phyloP scores from a whole-genome alignment of 345 rosid genomes.

The Sapria himalayana region DNA sequence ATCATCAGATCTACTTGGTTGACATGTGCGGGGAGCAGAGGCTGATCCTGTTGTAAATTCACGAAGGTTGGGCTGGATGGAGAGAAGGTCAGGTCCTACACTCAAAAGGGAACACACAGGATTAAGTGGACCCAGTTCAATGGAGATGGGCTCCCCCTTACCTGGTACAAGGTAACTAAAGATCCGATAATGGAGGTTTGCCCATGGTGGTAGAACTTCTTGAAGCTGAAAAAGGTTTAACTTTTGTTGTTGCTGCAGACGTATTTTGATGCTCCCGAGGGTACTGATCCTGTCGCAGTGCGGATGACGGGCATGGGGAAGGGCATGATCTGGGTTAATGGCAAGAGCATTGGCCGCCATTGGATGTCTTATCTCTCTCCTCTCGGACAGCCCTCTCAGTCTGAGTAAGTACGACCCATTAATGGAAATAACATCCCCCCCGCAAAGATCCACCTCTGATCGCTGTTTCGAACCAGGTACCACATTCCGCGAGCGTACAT shows the following conservation, averaged over 20 bases:
- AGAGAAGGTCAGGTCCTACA: slow-evolving; percentile 23
- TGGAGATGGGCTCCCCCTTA: slow-evolving; percentile 19
- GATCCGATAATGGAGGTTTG: neutral
- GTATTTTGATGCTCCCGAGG: slow-evolving; percentile 50
- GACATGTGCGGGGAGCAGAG: neutral
- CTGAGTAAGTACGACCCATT: slow-evolving; percentile 20
- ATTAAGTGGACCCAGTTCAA: slow-evolving; percentile 24
- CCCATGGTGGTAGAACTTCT: neutral
- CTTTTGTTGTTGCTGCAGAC: slow-evolving; percentile 18
- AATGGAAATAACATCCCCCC: neutral
- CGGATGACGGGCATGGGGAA: slow-evolving; percentile 46
- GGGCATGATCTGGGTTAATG: slow-evolving; percentile 78
- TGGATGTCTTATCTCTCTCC: slow-evolving; percentile 67
- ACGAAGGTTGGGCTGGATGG: slow-evolving; percentile 46
- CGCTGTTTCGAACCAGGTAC: slow-evolving; percentile 18
- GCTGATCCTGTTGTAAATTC: neutral
- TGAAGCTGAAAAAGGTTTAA: neutral
- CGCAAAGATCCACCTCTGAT: neutral
- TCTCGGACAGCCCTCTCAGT: slow-evolving; percentile 39
- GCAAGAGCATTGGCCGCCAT: slow-evolving; percentile 62
- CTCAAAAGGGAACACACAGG: slow-evolving; percentile 25
- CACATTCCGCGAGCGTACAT: slow-evolving; percentile 71
- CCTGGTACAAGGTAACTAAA: slow-evolving; percentile 62
- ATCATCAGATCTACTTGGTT: neutral
- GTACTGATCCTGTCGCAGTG: slow-evolving; percentile 30